Evolutionary conservation across 495 filamentous ascomycete species (phyloP).

Genomic region (Penicillium macrosclerotiorum): DNA sequence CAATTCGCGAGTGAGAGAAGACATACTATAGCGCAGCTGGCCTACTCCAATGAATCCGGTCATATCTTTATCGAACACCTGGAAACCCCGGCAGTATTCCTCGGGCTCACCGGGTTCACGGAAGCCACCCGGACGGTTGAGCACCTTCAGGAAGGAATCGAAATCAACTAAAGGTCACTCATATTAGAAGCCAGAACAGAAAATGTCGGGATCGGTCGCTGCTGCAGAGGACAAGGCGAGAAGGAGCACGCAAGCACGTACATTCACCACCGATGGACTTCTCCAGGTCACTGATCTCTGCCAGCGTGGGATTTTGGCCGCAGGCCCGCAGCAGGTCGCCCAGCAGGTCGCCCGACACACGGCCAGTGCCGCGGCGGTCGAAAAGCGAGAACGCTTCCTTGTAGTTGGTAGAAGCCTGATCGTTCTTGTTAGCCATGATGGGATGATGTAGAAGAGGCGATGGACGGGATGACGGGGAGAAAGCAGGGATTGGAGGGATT

Average conservation of each 20-base stretch:
- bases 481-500: conserved; percentile 4
- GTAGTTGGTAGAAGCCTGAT: conserved; percentile 98
- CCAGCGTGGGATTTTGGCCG: conserved; percentile 93
- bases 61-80: conserved; percentile 99
- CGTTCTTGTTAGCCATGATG: conserved; percentile 32
- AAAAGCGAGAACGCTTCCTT: conserved; percentile 99
- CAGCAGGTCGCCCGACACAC: conserved; percentile 78
- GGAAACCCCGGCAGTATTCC: conserved; percentile 96
- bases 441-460: conserved; percentile 20
- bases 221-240: no score
- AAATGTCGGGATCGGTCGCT: neutral
- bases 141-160: conserved; percentile 89
- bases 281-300: conserved; percentile 89
- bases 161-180: conserved; percentile 75
- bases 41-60: conserved; percentile 97
- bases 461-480: conserved; percentile 2
- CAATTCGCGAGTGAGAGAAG: neutral
- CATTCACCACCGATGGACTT: conserved; percentile 84
- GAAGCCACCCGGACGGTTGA: conserved; percentile 97
- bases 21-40: conserved; percentile 83
- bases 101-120: conserved; percentile 96
- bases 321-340: conserved; percentile 94
- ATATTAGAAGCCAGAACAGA: neutral
- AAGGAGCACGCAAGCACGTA: conserved; percentile 47
- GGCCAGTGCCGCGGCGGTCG: conserved; percentile 95